Evolutionary conservation across 208 protist genomes (phyloP), one percentile per base, ranked within the genome.

Genomic region (Crithidia mellificae): DNA sequence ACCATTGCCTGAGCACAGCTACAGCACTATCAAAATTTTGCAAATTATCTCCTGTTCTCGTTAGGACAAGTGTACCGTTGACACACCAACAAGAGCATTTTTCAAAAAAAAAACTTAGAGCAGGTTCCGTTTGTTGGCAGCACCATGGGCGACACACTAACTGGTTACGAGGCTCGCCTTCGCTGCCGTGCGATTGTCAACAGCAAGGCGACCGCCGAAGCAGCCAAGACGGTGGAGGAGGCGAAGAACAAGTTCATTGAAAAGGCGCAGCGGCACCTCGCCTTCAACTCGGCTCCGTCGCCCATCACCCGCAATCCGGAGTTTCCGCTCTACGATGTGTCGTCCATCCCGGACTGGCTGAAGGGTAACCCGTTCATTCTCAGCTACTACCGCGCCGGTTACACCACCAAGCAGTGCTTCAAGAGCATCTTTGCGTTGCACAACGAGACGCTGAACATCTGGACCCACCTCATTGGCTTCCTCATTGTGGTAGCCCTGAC

Each of bases 361-460:
- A 63, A 59, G 15, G 76, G 81, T 38, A 88, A 88, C 58, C 59
- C 75, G 14, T 87, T 77, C 47, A 88, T 94, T 43, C 63, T 74
- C 1, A 74, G 54, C 0, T 82, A 84, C 41, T 94, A 94, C 80
- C 78, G 89, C 15, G 77, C 77, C 38, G 75, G 83, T 61, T 94
- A 94, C 78, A 83, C 72, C 6, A 91, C 84, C 0, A 63, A 51
- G 41, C 75, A 83, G 80, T 85, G 78, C 38, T 34, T 94, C 6
- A 70, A 73, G 29, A 94, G 89, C 62, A 57, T 94, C 19, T 83
- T 92, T 59, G 58, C 70, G 4, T 58, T 88, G 54, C 91, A 96
- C 78, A 96, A 96, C 69, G 91, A 96, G 63, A 88, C 88, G 22
- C 51, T 93, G 38, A 96, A 93, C 73, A 72, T 96, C 20, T 94